Evolutionary conservation across 495 filamentous ascomycete genomes (phyloP).

Genomic region (Chaetomidium leptoderma): DNA sequence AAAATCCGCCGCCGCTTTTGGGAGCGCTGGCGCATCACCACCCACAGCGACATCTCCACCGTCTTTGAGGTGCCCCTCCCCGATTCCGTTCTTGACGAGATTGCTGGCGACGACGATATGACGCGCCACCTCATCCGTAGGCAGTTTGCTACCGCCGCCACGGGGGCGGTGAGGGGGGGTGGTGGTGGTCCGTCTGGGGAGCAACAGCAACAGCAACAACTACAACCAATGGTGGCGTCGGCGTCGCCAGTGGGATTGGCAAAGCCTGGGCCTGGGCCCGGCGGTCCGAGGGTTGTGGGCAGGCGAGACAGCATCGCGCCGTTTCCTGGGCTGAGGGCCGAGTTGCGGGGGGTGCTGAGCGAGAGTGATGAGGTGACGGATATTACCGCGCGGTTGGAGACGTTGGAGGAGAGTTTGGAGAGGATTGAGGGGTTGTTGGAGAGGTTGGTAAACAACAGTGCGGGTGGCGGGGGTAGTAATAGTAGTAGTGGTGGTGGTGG

Average conservation of each 20-base stretch:
- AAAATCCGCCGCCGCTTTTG: conserved; percentile 31
- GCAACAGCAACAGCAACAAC: conserved; percentile 1
- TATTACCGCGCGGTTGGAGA: conserved; percentile 33
- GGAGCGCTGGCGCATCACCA: conserved; percentile 49
- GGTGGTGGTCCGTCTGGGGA: not conserved
- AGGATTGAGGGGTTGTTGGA: conserved; percentile 39
- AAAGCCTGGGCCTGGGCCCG: not conserved
- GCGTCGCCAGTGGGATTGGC: not conserved
- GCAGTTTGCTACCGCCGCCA: conserved; percentile 34
- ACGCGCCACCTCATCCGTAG: conserved; percentile 47
- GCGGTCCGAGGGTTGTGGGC: conserved; percentile 16
- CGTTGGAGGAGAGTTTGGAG: conserved; percentile 36
- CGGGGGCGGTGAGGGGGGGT: not conserved
- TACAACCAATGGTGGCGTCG: not conserved
- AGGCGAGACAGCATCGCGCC: conserved; percentile 47
- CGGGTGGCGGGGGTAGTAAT: conserved; percentile 5
- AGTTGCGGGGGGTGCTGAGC: conserved; percentile 37
- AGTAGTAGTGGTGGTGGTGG: conserved; percentile 1
- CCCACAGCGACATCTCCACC: conserved; percentile 61
- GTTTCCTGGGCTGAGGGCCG: conserved; percentile 36
- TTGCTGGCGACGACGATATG: conserved; percentile 51
- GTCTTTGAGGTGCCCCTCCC: conserved; percentile 67
- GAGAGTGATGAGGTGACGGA: conserved; percentile 37
- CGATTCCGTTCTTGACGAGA: conserved; percentile 50
- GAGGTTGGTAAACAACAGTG: too few relatives aligned